Evolutionary conservation across 441 rosid species (phyloP), one percentile per base, ranked within the genome.

Genomic region (Croton laevigatus): DNA sequence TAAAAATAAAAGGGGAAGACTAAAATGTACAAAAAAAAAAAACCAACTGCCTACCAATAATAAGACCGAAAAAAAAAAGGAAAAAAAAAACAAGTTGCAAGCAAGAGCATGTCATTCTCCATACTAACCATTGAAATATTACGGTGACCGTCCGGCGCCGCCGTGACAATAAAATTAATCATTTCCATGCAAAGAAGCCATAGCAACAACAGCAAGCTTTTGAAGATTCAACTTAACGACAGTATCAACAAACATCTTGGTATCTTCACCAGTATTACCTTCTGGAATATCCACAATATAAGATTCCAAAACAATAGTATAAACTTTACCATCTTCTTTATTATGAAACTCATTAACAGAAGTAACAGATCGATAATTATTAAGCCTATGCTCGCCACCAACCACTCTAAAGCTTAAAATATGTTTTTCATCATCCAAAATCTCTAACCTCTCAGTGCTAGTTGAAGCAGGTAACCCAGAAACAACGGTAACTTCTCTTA

Each of bases 391-490:
- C 72, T 91, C 94, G 0, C 98, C 98, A 0, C 98, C 98, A 1
- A 91, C 85, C 0, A 93, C 94, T 37, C 85, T 83, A 42, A 93
- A 91, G 85, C 97, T 89, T 14, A 91, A 42, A 34, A 91, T 65
- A 36, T 83, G 97, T 48, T 79, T 77, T 42, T 88, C 81, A 0
- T 93, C 96, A 66, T 91, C 92, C 48, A 91, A 65, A 37, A 91
- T 80, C 86, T 93, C 98, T 0, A 93, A 81, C 66, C 92, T 77
- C 73, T 93, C 98, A 10, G 97, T 93, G 83, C 98, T 93, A 0
- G 95, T 89, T 3, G 98, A 84, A 0, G 97, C 97, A 3, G 98
- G 98, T 13, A 91, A 73, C 4, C 98, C 98, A 0, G 98, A 91
- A 32, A 91, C 86, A 0, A 93, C 88, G 0, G 90, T 83, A 13